Base-by-base conservation (phyloP, 2,329 filamentous ascomycete genomes). In the Didymella glomerata region DNA sequence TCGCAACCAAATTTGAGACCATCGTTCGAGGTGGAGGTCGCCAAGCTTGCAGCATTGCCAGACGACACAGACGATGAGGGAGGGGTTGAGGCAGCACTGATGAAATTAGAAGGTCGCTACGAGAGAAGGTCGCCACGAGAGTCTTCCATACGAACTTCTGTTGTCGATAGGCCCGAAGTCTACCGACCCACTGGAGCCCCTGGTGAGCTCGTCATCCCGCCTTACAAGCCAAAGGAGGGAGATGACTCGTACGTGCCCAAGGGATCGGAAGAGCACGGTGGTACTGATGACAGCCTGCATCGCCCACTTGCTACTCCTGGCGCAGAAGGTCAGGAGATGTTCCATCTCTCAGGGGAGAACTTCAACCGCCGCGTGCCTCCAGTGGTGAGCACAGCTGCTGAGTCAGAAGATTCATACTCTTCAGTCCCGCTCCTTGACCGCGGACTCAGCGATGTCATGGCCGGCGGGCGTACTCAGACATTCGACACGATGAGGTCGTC, bases 31-130 rank as follows among this genome's bases (percentile, higher is more conserved):
- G 89, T 86, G 2, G 93, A 96, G 69, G 92, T 96, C 1, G 88
- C 93, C 59, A 91, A 91, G 68, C 86, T 99, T 53, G 92, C 93
- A 2, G 88, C 91, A 54, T 91, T 98, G 25, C 92, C 94, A 0
- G 93, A 97, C 71, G 92, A 96, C 61, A 89, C 90, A 45, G 91
- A 79, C 22, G 80, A 80, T 45, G 81, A 96, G 71, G 92, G 92
- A 7, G 94, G 94, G 13, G 88, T 98, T 25, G 95, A 98, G 72
- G 93, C 93, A n/a, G 92, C 95, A 0, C 77, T 99, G 49, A 79
- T 93, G 68, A 99, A 98, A 71, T 83, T 99, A 0, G 95, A 99
- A 79, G 95, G 95, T 10, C 94, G 87, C 66, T 95, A 89, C 67
- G 85, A 89, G 72, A 88, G 84, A 66, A 66, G 70, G 48, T 75